Evolutionary conservation across 352 stramenopile species (phyloP).

Genomic region (Pseudoperonospora humuli): DNA sequence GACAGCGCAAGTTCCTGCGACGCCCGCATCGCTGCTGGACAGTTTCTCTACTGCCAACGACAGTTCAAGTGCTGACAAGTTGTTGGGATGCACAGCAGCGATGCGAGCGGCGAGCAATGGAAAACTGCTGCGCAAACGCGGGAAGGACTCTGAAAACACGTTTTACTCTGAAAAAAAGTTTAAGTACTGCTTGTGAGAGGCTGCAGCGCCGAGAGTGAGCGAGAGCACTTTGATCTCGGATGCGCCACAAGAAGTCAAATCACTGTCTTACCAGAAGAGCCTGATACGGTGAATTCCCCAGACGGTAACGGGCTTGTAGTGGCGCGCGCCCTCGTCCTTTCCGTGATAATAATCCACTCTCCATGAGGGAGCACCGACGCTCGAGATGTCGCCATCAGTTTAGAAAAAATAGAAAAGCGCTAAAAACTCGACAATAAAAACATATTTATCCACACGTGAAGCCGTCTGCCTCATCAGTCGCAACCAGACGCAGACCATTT

Average conservation of each 20-base stretch:
- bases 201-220: constrained; percentile 15
- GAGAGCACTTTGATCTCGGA: constrained; percentile 1
- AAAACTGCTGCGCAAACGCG: constrained; percentile 37
- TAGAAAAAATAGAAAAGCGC: constrained; percentile 66
- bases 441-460: constrained; percentile 51
- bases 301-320: constrained; percentile 12
- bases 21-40: constrained; percentile 33
- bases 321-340: constrained; percentile 8
- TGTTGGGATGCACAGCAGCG: constrained; percentile 36
- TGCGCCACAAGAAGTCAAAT: constrained; percentile 10
- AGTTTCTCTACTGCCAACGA: constrained; percentile 54
- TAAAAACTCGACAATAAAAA: constrained; percentile 48
- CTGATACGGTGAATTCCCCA: constrained; percentile 5
- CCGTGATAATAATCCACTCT: constrained; percentile 10
- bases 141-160: constrained; percentile 37
- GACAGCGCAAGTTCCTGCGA: constrained; percentile 31
- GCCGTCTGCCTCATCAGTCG: too few relatives aligned
- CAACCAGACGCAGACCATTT: too few relatives aligned
- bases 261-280: constrained; percentile 7
- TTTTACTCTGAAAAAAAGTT: constrained; percentile 55
- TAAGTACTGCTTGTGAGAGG: constrained; percentile 53
- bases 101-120: constrained; percentile 15
- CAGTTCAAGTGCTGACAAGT: constrained; percentile 75
- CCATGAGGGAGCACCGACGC: neutral
- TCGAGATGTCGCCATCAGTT: constrained; percentile 23